Percentiles rank a stretch among this genome's conserved stretches.
Evolutionary conservation across 805 yeast genomes (phyloP).

Genomic region (Priceomyces castillae): DNA sequence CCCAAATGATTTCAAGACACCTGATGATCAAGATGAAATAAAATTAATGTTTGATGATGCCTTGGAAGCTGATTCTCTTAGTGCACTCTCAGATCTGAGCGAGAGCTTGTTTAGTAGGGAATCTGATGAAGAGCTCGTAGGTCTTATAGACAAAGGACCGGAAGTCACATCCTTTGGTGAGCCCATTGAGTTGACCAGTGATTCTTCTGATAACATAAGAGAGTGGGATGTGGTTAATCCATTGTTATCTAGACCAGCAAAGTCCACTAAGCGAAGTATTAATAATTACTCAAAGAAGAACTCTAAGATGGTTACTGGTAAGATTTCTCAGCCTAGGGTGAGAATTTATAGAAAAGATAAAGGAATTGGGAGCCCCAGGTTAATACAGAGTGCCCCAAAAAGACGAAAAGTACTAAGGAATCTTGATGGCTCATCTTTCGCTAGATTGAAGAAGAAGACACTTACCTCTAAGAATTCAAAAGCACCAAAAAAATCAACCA

Average conservation of each 20-base stretch:
- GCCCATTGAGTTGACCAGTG: background rate
- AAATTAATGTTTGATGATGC: background rate
- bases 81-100: background rate
- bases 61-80: background rate
- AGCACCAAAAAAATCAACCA: background rate
- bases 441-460: background rate
- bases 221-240: conserved; percentile 19
- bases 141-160: background rate
- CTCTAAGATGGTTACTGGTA: no score
- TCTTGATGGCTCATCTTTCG: background rate
- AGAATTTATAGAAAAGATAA: no score
- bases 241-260: conserved; percentile 8
- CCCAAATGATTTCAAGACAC: background rate
- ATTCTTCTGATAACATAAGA: conserved; percentile 10
- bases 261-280: background rate
- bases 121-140: background rate
- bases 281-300: conserved; percentile 1
- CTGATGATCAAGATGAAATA: background rate
- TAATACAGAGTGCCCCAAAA: background rate
- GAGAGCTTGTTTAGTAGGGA: background rate
- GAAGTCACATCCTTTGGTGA: background rate
- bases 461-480: background rate
- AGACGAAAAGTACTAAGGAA: background rate
- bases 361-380: no score
- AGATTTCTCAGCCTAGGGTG: no score